Evolutionary conservation across 495 filamentous ascomycete species (phyloP).

Genomic region (Aspergillus avenaceus): DNA sequence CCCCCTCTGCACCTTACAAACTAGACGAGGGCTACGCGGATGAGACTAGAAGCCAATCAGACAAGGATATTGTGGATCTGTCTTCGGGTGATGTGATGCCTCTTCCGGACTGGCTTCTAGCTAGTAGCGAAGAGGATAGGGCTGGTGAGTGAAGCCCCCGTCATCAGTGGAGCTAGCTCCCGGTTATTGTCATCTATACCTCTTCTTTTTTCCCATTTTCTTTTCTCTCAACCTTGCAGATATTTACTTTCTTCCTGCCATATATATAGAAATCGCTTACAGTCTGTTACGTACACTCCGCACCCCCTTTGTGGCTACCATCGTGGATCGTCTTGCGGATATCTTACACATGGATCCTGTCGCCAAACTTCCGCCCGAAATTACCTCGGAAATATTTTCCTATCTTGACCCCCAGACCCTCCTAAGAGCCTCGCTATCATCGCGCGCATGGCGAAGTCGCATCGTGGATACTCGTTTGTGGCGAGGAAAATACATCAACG

Average conservation of each 20-base stretch:
- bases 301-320: conserved; percentile 68
- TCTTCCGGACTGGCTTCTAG: conserved; percentile 50
- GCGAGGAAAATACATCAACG: conserved; percentile 71
- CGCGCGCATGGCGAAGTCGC: conserved; percentile 74
- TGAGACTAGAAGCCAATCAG: conserved; percentile 54
- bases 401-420: conserved; percentile 76
- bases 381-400: conserved; percentile 82
- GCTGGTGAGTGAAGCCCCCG: conserved; percentile 40
- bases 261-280: conserved; percentile 44
- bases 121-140: conserved; percentile 49
- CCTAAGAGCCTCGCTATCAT: conserved; percentile 70
- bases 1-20: conserved; percentile 43
- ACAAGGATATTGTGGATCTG: conserved; percentile 35
- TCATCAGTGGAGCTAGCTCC: too few species aligned
- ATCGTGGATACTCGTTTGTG: conserved; percentile 84
- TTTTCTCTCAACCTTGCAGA: conserved; percentile 1
- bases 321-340: conserved; percentile 71
- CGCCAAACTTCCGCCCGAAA: conserved; percentile 76
- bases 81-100: conserved; percentile 35
- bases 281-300: conserved; percentile 66
- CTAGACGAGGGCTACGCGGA: conserved; percentile 66
- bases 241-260: neutral
- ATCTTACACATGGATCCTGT: conserved; percentile 91
- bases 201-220: too few species aligned
- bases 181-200: too few species aligned